Evolutionary conservation across 495 filamentous ascomycete genomes (phyloP).

Genomic region (Penicillium fimorum): DNA sequence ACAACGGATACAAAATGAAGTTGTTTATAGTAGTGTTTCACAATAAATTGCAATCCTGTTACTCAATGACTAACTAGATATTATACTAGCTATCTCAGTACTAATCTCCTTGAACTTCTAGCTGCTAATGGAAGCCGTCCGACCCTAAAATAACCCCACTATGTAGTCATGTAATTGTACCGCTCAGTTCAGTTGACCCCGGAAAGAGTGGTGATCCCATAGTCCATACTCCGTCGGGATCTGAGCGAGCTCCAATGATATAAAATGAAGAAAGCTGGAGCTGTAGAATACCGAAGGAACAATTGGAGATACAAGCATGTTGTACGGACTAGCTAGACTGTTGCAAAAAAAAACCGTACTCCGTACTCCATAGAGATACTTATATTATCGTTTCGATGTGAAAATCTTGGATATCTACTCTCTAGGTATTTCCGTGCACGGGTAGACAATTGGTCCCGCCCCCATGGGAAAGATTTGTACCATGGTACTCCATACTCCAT

Average conservation of each 20-base stretch:
- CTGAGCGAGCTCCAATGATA: not conserved
- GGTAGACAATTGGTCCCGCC: not conserved
- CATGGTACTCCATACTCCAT: not conserved
- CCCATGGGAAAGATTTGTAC: not conserved
- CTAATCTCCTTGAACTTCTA: not conserved
- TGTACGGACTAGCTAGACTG: not conserved
- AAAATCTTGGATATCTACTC: not conserved
- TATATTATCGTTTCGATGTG: not conserved
- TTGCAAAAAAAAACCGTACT: not conserved
- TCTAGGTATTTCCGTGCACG: not conserved
- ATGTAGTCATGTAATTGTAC: not conserved
- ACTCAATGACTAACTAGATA: too few species aligned
- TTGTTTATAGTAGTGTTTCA: not conserved
- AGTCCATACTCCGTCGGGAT: not conserved
- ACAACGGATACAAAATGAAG: not conserved
- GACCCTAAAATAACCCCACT: not conserved
- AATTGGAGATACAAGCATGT: not conserved
- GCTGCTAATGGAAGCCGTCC: not conserved
- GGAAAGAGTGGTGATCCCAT: not conserved
- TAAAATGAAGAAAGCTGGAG: not conserved
- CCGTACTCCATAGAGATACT: not conserved
- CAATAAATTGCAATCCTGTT: not conserved
- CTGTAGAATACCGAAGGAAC: not conserved
- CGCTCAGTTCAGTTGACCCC: not conserved
- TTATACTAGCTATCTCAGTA: not conserved